phyloP scores from a whole-genome alignment of 805 yeast species.

The Cyberlindnera amylophila region DNA sequence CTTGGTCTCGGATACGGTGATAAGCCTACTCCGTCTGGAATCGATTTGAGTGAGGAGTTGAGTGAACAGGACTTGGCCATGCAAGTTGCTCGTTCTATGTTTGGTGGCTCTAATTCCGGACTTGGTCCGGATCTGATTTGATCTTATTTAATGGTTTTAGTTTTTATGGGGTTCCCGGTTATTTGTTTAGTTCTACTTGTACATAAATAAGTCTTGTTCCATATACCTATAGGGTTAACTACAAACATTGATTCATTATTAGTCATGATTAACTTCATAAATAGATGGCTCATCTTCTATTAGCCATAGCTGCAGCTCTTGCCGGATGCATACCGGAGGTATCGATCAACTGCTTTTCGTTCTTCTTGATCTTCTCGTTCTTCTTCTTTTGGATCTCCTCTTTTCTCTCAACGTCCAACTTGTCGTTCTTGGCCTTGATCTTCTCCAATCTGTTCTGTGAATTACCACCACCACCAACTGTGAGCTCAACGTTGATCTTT shows the following conservation, averaged over 20 bases:
- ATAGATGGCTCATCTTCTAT: too few species aligned
- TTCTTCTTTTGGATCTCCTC: slow-evolving; percentile 50
- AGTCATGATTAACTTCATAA: too few species aligned
- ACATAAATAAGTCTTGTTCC: too few species aligned
- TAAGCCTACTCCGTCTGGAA: slow-evolving; percentile 1
- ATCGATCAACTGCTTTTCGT: slow-evolving; percentile 10
- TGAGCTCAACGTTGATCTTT: slow-evolving; percentile 90
- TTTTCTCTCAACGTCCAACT: slow-evolving; percentile 65
- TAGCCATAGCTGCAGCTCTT: slow-evolving; percentile 37
- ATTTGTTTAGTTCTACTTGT: too few species aligned
- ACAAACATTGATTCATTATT: too few species aligned
- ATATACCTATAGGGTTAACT: too few species aligned
- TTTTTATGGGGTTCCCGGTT: too few species aligned
- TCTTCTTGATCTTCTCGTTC: slow-evolving; percentile 31
- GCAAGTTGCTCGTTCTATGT: slow-evolving; percentile 28
- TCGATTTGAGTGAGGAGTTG: not conserved
- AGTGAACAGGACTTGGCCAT: slow-evolving; percentile 24
- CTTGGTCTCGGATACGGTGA: not conserved
- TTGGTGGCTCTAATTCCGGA: slow-evolving; percentile 18
- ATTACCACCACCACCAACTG: slow-evolving; percentile 98
- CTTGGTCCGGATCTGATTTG: not conserved
- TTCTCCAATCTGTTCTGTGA: slow-evolving; percentile 63
- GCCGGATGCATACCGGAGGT: slow-evolving; percentile 53
- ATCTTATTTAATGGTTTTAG: not conserved
- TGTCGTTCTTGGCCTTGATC: slow-evolving; percentile 73